Percentiles rank a stretch among this genome's conserved stretches.
Conservation (phyloP, 164 flowering plant species). For the Malania oleifera region DNA sequence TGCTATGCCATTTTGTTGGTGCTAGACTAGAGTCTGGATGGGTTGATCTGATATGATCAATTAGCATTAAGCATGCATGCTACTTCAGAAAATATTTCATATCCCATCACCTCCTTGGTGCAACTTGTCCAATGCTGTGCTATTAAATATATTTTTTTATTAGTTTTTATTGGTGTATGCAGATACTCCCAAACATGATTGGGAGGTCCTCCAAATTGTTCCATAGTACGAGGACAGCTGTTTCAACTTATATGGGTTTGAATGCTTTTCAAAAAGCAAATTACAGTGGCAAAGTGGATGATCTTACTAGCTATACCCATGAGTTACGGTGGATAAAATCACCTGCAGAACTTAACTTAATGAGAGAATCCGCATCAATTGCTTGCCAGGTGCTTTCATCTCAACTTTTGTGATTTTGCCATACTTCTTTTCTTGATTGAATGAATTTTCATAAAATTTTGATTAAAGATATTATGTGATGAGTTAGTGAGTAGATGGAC, state of each 20-base stretch:
- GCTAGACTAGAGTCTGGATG: too few relatives aligned
- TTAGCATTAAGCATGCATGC: too few relatives aligned
- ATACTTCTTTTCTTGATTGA: not conserved
- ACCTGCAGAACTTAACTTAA: constrained; percentile 71
- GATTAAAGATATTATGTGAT: too few relatives aligned
- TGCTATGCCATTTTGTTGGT: too few relatives aligned
- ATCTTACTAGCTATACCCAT: constrained; percentile 59
- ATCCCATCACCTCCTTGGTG: not conserved
- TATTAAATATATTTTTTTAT: not conserved
- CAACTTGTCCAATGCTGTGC: not conserved
- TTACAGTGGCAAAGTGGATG: constrained; percentile 49
- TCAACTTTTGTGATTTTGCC: not conserved
- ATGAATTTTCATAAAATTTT: too few relatives aligned
- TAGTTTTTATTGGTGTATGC: constrained; percentile 20
- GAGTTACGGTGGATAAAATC: constrained; percentile 81
- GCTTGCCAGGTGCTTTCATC: constrained; percentile 71
- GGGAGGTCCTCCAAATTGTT: constrained; percentile 49
- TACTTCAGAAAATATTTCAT: not conserved
- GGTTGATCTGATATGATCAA: too few relatives aligned
- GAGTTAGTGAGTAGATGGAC: too few relatives aligned
- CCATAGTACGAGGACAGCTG: constrained; percentile 60
- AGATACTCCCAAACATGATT: constrained; percentile 78
- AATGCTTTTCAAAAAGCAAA: constrained; percentile 61
- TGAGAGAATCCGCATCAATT: constrained; percentile 86
- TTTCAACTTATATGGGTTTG: constrained; percentile 46